Evolutionary conservation across 805 yeast species (phyloP).

Genomic region (Gaillardinia entomophila): DNA sequence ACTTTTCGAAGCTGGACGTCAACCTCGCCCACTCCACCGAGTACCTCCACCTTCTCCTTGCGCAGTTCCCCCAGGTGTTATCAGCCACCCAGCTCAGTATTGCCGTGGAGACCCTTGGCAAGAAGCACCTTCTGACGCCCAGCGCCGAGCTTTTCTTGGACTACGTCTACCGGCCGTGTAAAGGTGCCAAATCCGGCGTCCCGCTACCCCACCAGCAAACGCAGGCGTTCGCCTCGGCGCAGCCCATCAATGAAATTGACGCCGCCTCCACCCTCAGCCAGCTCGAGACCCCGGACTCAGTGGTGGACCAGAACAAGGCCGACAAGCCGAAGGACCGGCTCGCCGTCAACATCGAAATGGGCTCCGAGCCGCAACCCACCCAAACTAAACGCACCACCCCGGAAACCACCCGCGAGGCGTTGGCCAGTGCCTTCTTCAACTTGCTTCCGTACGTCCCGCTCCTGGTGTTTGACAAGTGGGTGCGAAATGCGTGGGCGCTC

Average conservation of each 20-base stretch:
- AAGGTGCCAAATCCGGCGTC: constrained; percentile 26
- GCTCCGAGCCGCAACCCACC: constrained; percentile 13
- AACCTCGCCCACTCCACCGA: constrained; percentile 15
- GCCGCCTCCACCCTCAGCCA: constrained; percentile 31
- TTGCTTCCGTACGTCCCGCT: constrained; percentile 49
- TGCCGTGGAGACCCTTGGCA: constrained; percentile 53
- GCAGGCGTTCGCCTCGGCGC: constrained; percentile 26
- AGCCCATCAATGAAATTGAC: constrained; percentile 30
- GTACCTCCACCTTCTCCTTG: constrained; percentile 43
- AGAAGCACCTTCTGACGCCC: constrained; percentile 26
- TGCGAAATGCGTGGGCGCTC: constrained; percentile 37
- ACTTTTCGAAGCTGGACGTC: constrained; percentile 21
- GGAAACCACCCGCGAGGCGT: constrained; percentile 43
- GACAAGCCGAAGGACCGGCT: constrained; percentile 27
- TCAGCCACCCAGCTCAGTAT: constrained; percentile 51
- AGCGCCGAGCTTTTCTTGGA: constrained; percentile 34
- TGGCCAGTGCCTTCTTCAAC: constrained; percentile 41
- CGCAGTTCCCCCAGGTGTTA: constrained; percentile 52
- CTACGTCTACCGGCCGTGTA: constrained; percentile 36
- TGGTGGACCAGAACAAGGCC: constrained; percentile 22
- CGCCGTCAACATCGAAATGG: constrained; percentile 8
- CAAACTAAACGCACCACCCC: constrained; percentile 20
- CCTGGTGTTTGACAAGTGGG: constrained; percentile 39
- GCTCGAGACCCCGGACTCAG: constrained; percentile 14
- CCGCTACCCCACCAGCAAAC: constrained; percentile 8